Conservation (phyloP, 768 basidiomycete genomes). For the Artomyces pyxidatus region DNA sequence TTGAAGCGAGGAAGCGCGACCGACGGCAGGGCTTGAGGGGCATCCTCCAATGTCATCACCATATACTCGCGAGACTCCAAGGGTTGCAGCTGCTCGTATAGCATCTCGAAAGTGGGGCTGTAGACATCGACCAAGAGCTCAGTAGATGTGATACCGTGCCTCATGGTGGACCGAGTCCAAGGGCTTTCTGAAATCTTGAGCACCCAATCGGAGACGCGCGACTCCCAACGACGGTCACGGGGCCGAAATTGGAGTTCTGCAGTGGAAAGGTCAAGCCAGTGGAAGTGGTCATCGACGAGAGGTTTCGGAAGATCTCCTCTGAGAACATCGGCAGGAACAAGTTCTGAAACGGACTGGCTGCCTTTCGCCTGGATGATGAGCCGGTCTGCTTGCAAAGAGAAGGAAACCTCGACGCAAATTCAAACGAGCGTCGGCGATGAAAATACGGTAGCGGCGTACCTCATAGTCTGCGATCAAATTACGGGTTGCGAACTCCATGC, state of each 20-base stretch:
- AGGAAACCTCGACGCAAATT: not conserved
- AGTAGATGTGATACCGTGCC: not conserved
- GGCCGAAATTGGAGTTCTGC: constrained; percentile 26
- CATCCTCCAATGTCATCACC: not conserved
- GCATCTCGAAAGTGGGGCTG: not conserved
- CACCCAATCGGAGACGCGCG: constrained; percentile 23
- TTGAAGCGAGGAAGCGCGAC: constrained; percentile 32
- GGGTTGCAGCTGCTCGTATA: not conserved
- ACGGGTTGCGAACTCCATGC: constrained; percentile 4
- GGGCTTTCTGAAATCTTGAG: not conserved
- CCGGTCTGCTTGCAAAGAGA: not conserved
- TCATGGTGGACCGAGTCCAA: not conserved
- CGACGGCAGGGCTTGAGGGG: constrained; percentile 14
- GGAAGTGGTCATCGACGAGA: constrained; percentile 24
- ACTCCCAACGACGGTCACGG: constrained; percentile 21
- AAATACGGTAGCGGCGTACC: too few species aligned
- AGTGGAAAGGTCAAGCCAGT: constrained; percentile 26
- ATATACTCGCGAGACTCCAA: not conserved
- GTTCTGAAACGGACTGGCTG: constrained; percentile 14
- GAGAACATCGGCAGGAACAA: constrained; percentile 26
- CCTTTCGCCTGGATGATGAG: not conserved
- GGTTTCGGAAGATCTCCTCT: constrained; percentile 22
- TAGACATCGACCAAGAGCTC: not conserved
- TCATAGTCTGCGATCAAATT: not conserved
- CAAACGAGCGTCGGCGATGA: too few species aligned